phyloP scores from a whole-genome alignment of 176 grass and related monocot genomes.

The Aegilops sharonensis region DNA sequence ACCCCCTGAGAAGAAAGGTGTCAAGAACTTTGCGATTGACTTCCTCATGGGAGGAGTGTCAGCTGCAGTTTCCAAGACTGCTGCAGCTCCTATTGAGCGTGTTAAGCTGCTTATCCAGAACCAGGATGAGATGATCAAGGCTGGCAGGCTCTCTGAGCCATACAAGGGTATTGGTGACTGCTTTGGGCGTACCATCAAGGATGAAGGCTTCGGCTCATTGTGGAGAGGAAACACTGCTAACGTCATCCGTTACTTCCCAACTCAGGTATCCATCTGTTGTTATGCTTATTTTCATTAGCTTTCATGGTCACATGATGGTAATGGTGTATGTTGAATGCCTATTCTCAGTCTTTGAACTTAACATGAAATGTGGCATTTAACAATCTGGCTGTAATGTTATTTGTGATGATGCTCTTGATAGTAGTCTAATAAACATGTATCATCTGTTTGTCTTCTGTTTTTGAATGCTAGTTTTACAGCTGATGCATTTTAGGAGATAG shows the following conservation, averaged over 20 bases:
- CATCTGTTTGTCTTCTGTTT: too few relatives aligned
- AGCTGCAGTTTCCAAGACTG: slow-evolving; percentile 92
- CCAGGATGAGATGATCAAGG: slow-evolving; percentile 97
- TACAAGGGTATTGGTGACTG: slow-evolving; percentile 97
- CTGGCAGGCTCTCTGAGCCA: slow-evolving; percentile 77
- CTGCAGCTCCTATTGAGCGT: slow-evolving; percentile 89
- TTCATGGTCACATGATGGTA: not conserved
- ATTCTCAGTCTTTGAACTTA: not conserved
- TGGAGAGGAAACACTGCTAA: slow-evolving; percentile 95
- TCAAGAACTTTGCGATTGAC: slow-evolving; percentile 61
- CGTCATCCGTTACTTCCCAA: slow-evolving; percentile 96
- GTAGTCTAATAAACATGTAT: not conserved
- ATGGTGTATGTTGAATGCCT: not conserved
- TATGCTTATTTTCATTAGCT: not conserved
- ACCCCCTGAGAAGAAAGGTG: slow-evolving; percentile 78
- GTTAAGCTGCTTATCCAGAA: slow-evolving; percentile 97
- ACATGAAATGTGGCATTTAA: not conserved
- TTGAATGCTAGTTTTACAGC: not conserved
- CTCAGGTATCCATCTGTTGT: slow-evolving; percentile 46
- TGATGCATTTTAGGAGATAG: not conserved
- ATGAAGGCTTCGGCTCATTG: slow-evolving; percentile 67
- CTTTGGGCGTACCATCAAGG: slow-evolving; percentile 76
- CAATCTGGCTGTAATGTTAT: not conserved
- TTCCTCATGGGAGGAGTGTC: slow-evolving; percentile 97
- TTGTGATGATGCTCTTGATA: not conserved